Evolutionary conservation across 2,329 filamentous ascomycete genomes (phyloP).

Genomic region (Fusarium albidum): DNA sequence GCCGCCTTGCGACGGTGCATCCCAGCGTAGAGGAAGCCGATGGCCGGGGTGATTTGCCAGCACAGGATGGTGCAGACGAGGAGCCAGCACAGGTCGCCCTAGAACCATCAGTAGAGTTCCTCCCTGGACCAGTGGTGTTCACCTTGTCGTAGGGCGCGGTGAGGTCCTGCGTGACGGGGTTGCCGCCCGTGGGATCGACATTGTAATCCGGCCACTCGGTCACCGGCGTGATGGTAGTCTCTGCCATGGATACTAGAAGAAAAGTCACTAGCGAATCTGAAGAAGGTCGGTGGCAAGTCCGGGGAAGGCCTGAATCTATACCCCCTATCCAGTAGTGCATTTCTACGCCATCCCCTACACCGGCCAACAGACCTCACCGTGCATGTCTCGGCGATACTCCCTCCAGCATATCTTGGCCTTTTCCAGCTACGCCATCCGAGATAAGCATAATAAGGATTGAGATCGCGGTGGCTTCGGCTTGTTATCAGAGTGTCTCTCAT

Average conservation of each 20-base stretch:
- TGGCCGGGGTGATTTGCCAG: conserved; percentile 51
- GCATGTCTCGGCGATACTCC: conserved; percentile 22
- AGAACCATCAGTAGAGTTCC: accelerated
- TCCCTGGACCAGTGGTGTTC: background rate
- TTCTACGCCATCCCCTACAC: conserved; percentile 10
- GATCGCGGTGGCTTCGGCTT: conserved; percentile 18
- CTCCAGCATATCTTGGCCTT: conserved; percentile 6
- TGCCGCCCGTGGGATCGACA: conserved; percentile 50
- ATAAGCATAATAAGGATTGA: conserved; percentile 17
- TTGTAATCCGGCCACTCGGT: conserved; percentile 54
- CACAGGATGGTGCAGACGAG: conserved; percentile 48
- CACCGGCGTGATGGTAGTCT: conserved; percentile 32
- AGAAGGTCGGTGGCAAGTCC: no score
- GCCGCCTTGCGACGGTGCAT: conserved; percentile 49
- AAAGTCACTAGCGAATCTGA: no score
- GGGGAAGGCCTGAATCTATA: no score
- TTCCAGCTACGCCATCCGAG: conserved; percentile 24
- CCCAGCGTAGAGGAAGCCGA: conserved; percentile 50
- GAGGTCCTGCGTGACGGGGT: conserved; percentile 53
- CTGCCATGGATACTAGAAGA: conserved; percentile 6
- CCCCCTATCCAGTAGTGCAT: background rate
- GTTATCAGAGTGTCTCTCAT: conserved; percentile 6
- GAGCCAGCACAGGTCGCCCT: conserved; percentile 55
- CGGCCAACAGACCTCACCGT: conserved; percentile 1
- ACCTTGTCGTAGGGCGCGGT: conserved; percentile 55